These are phyloP conservation scores for Pleurotus cornucopiae DNA, from an alignment of 768 basidiomycete species.

Conservation along the genomic window DNA sequence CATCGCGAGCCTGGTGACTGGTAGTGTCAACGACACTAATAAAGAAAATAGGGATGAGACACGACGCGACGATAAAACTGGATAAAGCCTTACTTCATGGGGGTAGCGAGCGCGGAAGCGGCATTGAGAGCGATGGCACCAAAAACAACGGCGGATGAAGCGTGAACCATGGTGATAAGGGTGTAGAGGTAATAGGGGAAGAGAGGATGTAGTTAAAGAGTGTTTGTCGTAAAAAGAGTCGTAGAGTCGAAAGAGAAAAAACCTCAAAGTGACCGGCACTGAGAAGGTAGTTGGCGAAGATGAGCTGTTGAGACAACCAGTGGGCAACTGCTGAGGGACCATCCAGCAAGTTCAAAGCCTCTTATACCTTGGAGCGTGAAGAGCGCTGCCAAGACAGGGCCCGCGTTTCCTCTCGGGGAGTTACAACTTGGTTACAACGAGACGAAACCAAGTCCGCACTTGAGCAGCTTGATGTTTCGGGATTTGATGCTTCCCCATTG, in stretches of 20 bases:
- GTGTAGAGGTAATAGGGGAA: neutral
- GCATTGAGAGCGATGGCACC: slow-evolving; percentile 26
- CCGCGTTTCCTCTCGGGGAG: too few relatives aligned
- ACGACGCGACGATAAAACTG: neutral
- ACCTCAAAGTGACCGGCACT: slow-evolving; percentile 6
- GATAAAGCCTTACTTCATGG: slow-evolving; percentile 20
- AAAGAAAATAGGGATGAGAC: slow-evolving; percentile 10
- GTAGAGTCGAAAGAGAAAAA: slow-evolving; percentile 5
- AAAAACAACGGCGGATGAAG: slow-evolving; percentile 26
- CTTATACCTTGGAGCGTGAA: too few relatives aligned
- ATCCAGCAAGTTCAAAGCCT: too few relatives aligned
- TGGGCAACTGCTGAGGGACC: slow-evolving; percentile 6
- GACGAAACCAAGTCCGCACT: too few relatives aligned
- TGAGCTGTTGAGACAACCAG: slow-evolving; percentile 8
- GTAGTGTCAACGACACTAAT: neutral
- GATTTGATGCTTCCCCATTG: too few relatives aligned
- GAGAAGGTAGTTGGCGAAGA: neutral
- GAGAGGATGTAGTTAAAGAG: slow-evolving; percentile 6
- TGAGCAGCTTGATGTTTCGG: too few relatives aligned
- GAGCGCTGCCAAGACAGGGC: too few relatives aligned
- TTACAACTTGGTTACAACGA: too few relatives aligned
- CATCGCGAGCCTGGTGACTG: neutral
- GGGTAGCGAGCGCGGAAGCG: slow-evolving; percentile 23
- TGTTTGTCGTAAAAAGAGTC: slow-evolving; percentile 10
- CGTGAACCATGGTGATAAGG: slow-evolving; percentile 24